These are phyloP conservation scores for Gnomoniopsis sp. DNA, from an alignment of 2,329 filamentous ascomycete genomes.

Conservation along the genomic window DNA sequence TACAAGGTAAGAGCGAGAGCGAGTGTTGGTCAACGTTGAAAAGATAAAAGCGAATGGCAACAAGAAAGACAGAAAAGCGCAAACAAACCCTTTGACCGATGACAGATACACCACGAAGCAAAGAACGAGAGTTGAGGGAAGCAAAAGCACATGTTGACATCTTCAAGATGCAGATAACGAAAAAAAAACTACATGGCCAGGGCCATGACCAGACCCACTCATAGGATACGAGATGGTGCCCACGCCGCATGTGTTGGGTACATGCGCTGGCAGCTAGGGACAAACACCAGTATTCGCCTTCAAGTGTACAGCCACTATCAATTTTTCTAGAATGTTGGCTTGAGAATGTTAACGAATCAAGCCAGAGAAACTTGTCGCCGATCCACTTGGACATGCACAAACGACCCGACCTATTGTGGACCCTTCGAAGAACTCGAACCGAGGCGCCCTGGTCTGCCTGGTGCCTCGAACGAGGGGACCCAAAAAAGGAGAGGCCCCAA, in stretches of 20 bases:
- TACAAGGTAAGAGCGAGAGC: constrained; percentile 10
- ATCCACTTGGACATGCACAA: neutral
- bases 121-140: neutral
- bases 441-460: neutral
- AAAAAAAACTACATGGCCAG: neutral
- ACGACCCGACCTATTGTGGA: neutral
- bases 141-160: neutral
- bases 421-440: neutral
- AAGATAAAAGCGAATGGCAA: constrained; percentile 14
- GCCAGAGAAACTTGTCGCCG: neutral
- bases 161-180: neutral
- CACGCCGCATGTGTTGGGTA: neutral
- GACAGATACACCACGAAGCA: neutral
- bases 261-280: neutral
- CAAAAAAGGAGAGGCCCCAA: neutral
- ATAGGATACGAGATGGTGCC: neutral
- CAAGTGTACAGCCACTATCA: neutral
- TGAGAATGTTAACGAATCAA: neutral
- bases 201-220: neutral
- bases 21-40: neutral
- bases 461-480: neutral
- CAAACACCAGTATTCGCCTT: neutral
- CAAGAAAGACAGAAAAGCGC: constrained; percentile 12
- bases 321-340: neutral
- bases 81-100: constrained; percentile 3